Evolutionary conservation across 192 early-diverging fungal genomes (phyloP).

Genomic region (Dissophora ornata): DNA sequence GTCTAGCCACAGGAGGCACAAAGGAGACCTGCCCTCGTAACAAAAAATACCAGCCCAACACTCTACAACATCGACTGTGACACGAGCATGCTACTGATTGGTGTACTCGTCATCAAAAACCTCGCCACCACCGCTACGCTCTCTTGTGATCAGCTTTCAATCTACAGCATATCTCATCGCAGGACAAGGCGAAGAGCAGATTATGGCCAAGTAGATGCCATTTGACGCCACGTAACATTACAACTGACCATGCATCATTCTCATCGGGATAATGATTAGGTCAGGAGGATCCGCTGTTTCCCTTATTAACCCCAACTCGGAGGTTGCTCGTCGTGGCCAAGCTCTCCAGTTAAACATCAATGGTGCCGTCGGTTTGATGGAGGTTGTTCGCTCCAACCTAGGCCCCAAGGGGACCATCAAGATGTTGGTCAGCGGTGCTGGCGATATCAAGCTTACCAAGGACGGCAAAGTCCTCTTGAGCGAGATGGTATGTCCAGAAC

Average conservation of each 20-base stretch:
- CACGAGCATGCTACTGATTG: no score
- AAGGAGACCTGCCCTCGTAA: no score
- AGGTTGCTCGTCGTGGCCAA: conserved; percentile 98
- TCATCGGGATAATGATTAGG: conserved; percentile 22
- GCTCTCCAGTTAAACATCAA: conserved; percentile 96
- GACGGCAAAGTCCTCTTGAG: conserved; percentile 98
- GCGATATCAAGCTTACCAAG: conserved; percentile 97
- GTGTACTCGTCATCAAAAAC: no score
- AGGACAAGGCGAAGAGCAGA: no score
- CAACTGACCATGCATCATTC: background rate
- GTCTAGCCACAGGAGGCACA: background rate
- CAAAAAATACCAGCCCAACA: no score
- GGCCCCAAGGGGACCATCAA: conserved; percentile 99
- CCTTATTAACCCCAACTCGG: conserved; percentile 97
- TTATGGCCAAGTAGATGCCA: no score
- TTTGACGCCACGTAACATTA: no score
- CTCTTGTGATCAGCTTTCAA: no score
- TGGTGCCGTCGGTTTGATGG: conserved; percentile 94
- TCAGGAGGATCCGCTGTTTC: conserved; percentile 82
- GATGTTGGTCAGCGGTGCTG: conserved; percentile 97
- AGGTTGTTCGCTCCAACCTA: conserved; percentile 95
- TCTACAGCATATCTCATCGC: no score
- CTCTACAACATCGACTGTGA: no score
- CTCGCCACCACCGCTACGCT: no score
- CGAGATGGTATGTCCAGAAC: conserved; percentile 85